phyloP scores from a whole-genome alignment of 2,329 filamentous ascomycete genomes.

The Penicillium sp. region DNA sequence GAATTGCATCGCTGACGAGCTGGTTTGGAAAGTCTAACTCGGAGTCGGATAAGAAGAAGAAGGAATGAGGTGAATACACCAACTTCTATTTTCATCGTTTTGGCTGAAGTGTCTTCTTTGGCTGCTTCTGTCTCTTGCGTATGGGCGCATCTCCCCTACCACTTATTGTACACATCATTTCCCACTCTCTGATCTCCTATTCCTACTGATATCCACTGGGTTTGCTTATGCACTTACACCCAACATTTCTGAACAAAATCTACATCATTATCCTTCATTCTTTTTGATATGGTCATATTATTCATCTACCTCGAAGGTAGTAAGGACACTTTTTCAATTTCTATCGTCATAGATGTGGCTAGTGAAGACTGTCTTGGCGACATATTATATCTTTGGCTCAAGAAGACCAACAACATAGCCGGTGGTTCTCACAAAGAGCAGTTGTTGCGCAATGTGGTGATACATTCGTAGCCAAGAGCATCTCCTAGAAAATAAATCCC shows the following conservation, averaged over 20 bases:
- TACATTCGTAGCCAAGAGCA: background rate
- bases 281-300: too few relatives aligned
- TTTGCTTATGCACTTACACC: background rate
- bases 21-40: conserved; percentile 16
- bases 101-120: background rate
- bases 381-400: background rate
- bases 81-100: background rate
- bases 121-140: background rate
- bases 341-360: background rate
- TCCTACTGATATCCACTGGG: conserved; percentile 8
- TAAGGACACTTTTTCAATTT: background rate
- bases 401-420: background rate
- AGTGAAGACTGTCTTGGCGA: background rate
- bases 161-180: conserved; percentile 16
- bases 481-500: background rate
- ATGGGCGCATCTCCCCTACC: conserved; percentile 3
- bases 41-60: conserved; percentile 21
- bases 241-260: background rate
- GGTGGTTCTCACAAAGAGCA: background rate
- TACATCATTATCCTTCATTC: background rate
- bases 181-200: conserved; percentile 1
- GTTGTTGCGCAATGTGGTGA: background rate
- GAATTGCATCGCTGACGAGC: conserved; percentile 6
- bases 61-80: conserved; percentile 14
- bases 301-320: background rate